phyloP scores from a whole-genome alignment of 2,329 filamentous ascomycete genomes.

The Botryotinia narcissicola region DNA sequence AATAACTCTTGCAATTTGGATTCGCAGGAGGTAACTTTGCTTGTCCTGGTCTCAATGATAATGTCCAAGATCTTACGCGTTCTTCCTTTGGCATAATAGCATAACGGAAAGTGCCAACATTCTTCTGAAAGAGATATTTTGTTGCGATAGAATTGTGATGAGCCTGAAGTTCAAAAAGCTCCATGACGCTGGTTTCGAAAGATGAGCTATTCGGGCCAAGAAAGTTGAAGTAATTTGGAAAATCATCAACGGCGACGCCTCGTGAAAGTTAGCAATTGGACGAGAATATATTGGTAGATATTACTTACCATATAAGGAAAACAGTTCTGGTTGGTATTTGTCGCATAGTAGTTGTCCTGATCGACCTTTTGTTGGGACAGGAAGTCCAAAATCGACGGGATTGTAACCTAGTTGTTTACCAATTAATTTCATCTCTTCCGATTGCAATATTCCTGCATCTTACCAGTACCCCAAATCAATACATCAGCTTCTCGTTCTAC shows the following conservation, averaged over 20 bases:
- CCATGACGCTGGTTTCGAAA: conserved; percentile 8
- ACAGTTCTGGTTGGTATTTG: conserved; percentile 13
- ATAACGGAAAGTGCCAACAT: conserved; percentile 9
- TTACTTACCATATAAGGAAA: conserved; percentile 2
- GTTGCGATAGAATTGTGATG: not conserved
- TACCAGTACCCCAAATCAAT: conserved; percentile 13
- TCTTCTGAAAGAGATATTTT: conserved; percentile 6
- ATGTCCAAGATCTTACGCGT: conserved; percentile 7
- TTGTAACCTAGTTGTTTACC: conserved; percentile 1
- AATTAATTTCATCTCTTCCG: not conserved
- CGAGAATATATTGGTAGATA: not conserved
- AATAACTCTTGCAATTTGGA: conserved; percentile 5
- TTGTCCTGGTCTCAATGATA: conserved; percentile 8
- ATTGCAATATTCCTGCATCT: not conserved
- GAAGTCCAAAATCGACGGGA: conserved; percentile 11
- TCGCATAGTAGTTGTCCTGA: conserved; percentile 10
- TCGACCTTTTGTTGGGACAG: conserved; percentile 3
- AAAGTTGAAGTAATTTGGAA: conserved; percentile 14
- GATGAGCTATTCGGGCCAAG: conserved; percentile 11
- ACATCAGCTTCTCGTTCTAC: not conserved
- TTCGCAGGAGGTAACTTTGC: not conserved
- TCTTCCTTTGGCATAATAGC: conserved; percentile 12
- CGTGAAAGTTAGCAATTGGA: not conserved
- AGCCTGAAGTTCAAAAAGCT: conserved; percentile 10
- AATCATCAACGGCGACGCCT: conserved; percentile 9